A percentile compares a stretch with the other conserved stretches of the same genome.
Evolutionary conservation across 805 yeast species (phyloP).

Genomic region (Spathaspora gorwiae): DNA sequence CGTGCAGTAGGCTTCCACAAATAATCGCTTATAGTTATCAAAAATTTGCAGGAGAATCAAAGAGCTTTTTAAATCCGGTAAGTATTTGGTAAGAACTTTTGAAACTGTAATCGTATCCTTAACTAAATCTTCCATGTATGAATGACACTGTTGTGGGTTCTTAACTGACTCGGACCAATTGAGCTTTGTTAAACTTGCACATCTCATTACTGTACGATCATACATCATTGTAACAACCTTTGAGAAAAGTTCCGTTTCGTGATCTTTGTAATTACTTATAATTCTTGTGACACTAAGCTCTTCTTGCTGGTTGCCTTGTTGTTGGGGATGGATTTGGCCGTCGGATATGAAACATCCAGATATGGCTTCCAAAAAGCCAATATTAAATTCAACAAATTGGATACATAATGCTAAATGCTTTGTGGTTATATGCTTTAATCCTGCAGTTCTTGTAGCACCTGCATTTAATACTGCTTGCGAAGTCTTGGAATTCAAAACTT

Average conservation of each 20-base stretch:
- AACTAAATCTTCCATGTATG: constrained; percentile 61
- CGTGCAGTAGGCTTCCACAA: constrained; percentile 49
- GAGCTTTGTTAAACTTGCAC: constrained; percentile 41
- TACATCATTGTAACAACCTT: constrained; percentile 69
- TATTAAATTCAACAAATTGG: constrained; percentile 50
- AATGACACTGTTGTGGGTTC: constrained; percentile 47
- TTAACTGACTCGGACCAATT: constrained; percentile 48
- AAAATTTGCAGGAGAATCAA: constrained; percentile 46
- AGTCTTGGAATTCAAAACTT: constrained; percentile 48
- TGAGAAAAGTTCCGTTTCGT: constrained; percentile 56
- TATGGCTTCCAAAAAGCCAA: constrained; percentile 35
- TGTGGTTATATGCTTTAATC: constrained; percentile 67
- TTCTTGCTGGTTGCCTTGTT: constrained; percentile 14
- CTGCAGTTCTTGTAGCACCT: constrained; percentile 72
- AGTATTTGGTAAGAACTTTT: constrained; percentile 53
- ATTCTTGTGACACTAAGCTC: constrained; percentile 27
- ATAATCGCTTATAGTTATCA: constrained; percentile 52
- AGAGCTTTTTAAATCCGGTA: constrained; percentile 47
- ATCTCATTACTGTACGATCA: constrained; percentile 53
- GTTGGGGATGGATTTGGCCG: not conserved
- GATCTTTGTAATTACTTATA: constrained; percentile 46
- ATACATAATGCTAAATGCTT: constrained; percentile 66
- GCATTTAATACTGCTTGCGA: constrained; percentile 65
- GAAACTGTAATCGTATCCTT: constrained; percentile 65
- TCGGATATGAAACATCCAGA: not conserved